A percentile compares a stretch with the other conserved stretches of the same genome.
phyloP scores from a whole-genome alignment of 352 stramenopile species.

The Phytophthora lateralis region DNA sequence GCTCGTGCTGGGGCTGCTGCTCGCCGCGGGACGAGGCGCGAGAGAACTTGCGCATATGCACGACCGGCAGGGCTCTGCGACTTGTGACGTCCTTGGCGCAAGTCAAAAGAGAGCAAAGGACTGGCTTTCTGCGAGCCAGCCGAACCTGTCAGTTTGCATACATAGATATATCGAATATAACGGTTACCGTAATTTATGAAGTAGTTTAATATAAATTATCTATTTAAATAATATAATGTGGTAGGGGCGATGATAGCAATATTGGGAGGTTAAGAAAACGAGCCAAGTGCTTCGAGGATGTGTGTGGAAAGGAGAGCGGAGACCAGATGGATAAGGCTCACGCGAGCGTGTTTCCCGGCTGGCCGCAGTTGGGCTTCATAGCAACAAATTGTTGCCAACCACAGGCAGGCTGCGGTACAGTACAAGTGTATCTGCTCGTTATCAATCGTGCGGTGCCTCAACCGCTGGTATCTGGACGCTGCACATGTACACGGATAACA shows the following conservation, averaged over 20 bases:
- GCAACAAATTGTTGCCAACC: too few species aligned
- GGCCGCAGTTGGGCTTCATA: neutral
- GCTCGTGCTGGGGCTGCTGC: slow-evolving; percentile 9
- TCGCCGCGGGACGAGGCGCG: slow-evolving; percentile 25
- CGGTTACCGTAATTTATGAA: neutral
- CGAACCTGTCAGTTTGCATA: slow-evolving; percentile 6
- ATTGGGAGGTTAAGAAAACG: slow-evolving; percentile 3
- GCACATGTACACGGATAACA: neutral
- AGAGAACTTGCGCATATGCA: slow-evolving; percentile 39
- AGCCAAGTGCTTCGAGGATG: slow-evolving; percentile 13
- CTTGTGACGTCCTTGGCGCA: slow-evolving; percentile 7
- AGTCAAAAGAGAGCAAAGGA: neutral
- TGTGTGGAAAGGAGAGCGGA: slow-evolving; percentile 12
- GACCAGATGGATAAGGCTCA: slow-evolving; percentile 26
- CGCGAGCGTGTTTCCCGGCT: slow-evolving; percentile 12
- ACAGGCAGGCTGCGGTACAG: neutral
- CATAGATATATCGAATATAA: neutral
- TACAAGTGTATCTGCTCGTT: neutral
- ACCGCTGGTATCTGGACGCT: too few species aligned
- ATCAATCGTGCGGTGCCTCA: too few species aligned
- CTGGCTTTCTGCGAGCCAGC: slow-evolving; percentile 36
- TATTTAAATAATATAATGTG: too few species aligned
- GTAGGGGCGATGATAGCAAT: neutral
- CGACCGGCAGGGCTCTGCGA: slow-evolving; percentile 10
- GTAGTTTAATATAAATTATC: neutral